Evolutionary conservation across 345 rosid species (phyloP), one percentile per base, ranked within the genome.

Genomic region (Rhizophora mangle): DNA sequence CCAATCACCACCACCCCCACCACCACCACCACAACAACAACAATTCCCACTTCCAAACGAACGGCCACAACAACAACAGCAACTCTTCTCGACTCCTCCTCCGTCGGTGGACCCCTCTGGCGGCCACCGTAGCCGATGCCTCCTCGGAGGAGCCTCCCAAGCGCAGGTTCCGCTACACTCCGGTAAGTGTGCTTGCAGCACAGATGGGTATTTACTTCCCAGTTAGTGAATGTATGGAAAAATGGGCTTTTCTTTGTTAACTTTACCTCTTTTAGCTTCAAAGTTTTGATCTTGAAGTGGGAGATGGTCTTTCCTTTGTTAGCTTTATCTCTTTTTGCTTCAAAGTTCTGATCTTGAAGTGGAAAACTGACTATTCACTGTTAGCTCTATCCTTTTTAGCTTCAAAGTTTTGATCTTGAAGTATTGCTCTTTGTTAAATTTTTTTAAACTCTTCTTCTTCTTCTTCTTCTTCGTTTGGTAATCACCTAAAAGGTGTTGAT

Each of bases 51-150:
- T 78, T 86, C 78, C 84, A 86, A 83, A 81, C 58, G 82, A 79
- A 74, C 67, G 58, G 37, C 20, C 67, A 63, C 69, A 72, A 69
- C 64, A 70, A 56, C 77, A 76, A 46, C 76, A 70, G 60, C 68
- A 54, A 36, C 67, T 70, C 82, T 19, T 75, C 85, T 65, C 85
- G 81, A 67, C 93, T 95, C 67, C 76, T 90, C 63, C 99, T 95
- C 76, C 88, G 92, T 63, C 86, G 88, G 73, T 95, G 99, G 99
- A 92, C 97, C 63, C 99, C 97, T 36, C 84, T 94, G 74, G 29
- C 94, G 30, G 49, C 80, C 5, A 36, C 71, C 72, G 72, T 75
- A 59, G 73, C 81, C 26, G 83, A 73, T 37, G 76, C 76, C 32
- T 22, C 76, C 58, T 27, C 74, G 5, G 93, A 89, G 64, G 90